Base-by-base conservation (phyloP, 2,329 filamentous ascomycete genomes). In the Venturia asperata region DNA sequence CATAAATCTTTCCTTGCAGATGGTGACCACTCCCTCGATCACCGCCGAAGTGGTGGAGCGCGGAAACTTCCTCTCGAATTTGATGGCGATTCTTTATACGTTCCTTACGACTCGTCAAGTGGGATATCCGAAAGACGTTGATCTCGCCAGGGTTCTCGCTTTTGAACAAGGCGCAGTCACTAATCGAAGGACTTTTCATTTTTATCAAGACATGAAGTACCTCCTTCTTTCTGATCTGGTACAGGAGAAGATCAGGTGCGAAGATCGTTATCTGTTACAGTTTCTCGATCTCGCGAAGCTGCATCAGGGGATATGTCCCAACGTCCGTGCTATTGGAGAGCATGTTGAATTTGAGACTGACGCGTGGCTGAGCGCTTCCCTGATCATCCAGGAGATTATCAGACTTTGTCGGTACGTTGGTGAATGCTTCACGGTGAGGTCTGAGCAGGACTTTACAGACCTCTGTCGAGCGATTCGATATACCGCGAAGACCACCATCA, bases 271-370 rank as follows among this genome's bases (percentile, higher is more conserved):
- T 72, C 82, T 97, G 65, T 82, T 95, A 74, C 95, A 99, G 72
- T 99, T 97, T 76, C 80, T 99, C 56, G 95, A 99, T 73, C 81
- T 99, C 19, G 91, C 96, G 68, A 97, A 97, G 75, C 83, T 99
- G 58, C 92, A 97, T 69, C 95, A 99, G 77, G 93, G 94, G 37
- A 97, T 99, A 65, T 97, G 93, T 70, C 94, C 94, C 1, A 99
- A 97, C 71, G 82, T 92, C 58, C 85, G 95, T 67, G 94, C 93
- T 2, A 85, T 97, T 27, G 92, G 92, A 19, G 94, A 97, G 72
- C 94, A 99, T 74, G 90, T 99, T 41, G 95, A 99, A 75, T 99
- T 97, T 73, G 94, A 99, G 76, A 95, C 92, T 1, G 95, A 99
- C 77, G 90, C 91, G 24, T 99, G 94, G 94, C 97, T 99, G 64